Base-by-base conservation (phyloP, 257 asterid species). In the Verbascum thapsus region DNA sequence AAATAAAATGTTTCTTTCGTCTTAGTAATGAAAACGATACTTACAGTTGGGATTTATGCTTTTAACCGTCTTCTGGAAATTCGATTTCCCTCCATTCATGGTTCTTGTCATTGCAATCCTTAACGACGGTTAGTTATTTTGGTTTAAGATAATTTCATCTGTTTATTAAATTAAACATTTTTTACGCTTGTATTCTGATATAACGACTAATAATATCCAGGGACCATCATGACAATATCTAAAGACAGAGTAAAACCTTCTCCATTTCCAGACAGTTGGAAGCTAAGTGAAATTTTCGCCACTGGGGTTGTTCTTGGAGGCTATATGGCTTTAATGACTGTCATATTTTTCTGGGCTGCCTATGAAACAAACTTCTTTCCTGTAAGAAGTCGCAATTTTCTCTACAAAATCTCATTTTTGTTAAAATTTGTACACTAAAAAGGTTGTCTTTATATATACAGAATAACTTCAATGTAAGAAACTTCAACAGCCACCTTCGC, bases 301-400 rank as follows among this genome's bases (percentile, higher is more conserved):
- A 70, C 83, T 42, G 80, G 83, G 63, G 49, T 70, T 58, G 75
- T 78, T 42, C 72, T 74, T 10, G 83, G 83, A 41, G 40, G 67
- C 15, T 77, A 77, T 43, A 20, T 77, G 62, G 83, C 83, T 51
- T 17, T 77, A 47, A 71, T 71, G 72, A 84, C 86, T 47, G 74
- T 81, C 0, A 64, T 79, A 23, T 84, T 81, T 66, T 84, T 81
- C 69, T 81, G 75, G 74, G 83, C 72, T 3, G 78, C 85, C 8
- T 76, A 74, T 55, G 82, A 81, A 63, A 79, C 83, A 2, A 48
- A 68, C 64, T 79, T 81, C 71, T 81, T 84, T 35, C 71, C 71
- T 18, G 90, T 83, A 78, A 56, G 42, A 30, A 16, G 23, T 48
- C 60, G 19, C 16, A 26, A n/a, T 26, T 26, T 26, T 26, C 32